phyloP scores from a whole-genome alignment of 2,329 filamentous ascomycete species.

The Alternaria postmessia region DNA sequence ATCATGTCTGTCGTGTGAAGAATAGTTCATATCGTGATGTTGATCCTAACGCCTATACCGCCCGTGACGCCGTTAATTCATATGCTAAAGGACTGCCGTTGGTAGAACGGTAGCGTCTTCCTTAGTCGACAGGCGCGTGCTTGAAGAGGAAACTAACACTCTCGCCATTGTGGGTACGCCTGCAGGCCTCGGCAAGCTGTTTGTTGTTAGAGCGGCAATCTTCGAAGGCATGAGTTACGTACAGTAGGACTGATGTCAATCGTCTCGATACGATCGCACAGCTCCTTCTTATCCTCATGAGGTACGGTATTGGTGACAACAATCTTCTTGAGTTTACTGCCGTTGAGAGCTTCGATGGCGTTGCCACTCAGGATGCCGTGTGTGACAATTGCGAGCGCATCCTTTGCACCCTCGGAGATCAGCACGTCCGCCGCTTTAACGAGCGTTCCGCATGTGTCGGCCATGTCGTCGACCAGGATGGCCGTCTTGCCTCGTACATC shows the following conservation, averaged over 20 bases:
- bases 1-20: slow-evolving; percentile 8
- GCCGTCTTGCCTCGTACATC: slow-evolving; percentile 90
- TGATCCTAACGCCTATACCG: slow-evolving; percentile 17
- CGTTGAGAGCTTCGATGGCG: slow-evolving; percentile 85
- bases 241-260: slow-evolving; percentile 89
- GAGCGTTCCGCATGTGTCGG: slow-evolving; percentile 89
- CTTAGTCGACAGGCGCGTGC: slow-evolving; percentile 64
- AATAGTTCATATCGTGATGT: slow-evolving; percentile 10
- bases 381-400: slow-evolving; percentile 94
- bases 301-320: slow-evolving; percentile 93
- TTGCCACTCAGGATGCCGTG: slow-evolving; percentile 91
- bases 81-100: slow-evolving; percentile 17
- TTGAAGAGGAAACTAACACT: slow-evolving; percentile 75
- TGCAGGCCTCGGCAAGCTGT: slow-evolving; percentile 72
- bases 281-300: slow-evolving; percentile 78
- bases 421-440: slow-evolving; percentile 90
- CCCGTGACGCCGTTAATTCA: slow-evolving; percentile 26
- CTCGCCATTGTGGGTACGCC: slow-evolving; percentile 75
- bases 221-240: slow-evolving; percentile 32
- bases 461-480: slow-evolving; percentile 98
- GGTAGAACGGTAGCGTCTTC: slow-evolving; percentile 8
- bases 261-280: slow-evolving; percentile 81
- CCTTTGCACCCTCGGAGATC: slow-evolving; percentile 77
- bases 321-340: slow-evolving; percentile 76
- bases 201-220: slow-evolving; percentile 20